Base-by-base conservation (phyloP, 768 basidiomycete species). In the Pisolithus tinctorius region DNA sequence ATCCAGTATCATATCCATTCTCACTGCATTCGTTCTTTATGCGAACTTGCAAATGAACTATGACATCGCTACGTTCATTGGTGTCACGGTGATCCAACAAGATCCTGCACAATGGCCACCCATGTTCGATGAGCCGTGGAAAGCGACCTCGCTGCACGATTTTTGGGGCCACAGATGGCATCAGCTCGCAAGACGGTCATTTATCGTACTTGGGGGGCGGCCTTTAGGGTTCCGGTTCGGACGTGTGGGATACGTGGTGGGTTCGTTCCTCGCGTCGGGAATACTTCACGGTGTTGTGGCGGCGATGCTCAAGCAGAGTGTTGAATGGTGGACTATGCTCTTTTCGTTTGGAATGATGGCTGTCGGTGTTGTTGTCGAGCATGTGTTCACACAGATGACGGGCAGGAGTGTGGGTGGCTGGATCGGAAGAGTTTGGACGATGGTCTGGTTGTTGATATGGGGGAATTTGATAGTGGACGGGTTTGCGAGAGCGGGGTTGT, bases 311-410 rank as follows among this genome's bases (percentile, higher is more conserved):
- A 74, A 76, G 1, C 61, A 65, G 5, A 75, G 73, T 6, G 65
- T 69, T 1, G 78, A 82, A 27, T 67, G 76, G n/a, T 47, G 51
- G 54, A 49, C 58, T 31, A 69, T 79, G 39, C 60, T 68, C 0
- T 71, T 75, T 1, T 80, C 77, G 53, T 86, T 84, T 58, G 53
- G 81, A 30, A 65, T 79, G 62, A 81, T 76, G 68, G 82, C 73
- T 11, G 54, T 77, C 0, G 82, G 79, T 1, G 59, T 79, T 10
- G 47, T 79, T 2, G 47, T 76, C n/a, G 83, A 85, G 60, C 62
- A 40, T 10, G 54, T 2, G 17, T 69, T 56, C 42, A 42, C 51
- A 34, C 27, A 20, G n/a, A n/a, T 56, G 16, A 69, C 62, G 0
- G 64, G 69, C 4, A 51, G 55, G 52, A 59, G 49, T 17, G 66